Conservation (phyloP, 768 basidiomycete species). For the Mycena indigotica region DNA sequence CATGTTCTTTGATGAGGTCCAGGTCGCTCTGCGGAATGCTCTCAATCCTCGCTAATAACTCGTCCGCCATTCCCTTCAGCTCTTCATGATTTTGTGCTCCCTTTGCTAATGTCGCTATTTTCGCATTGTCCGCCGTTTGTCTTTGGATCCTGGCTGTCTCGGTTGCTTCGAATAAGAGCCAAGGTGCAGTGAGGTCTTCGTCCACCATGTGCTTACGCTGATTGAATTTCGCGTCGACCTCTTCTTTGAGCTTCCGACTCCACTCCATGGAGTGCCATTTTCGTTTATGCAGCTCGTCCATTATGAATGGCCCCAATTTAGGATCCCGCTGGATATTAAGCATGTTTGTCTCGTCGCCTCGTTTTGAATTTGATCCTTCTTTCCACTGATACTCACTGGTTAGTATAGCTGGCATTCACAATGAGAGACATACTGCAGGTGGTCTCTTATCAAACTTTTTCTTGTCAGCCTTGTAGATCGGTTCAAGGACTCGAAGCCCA, state of each 20-base stretch:
- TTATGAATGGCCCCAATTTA: conserved; percentile 38
- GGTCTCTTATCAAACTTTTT: conserved; percentile 25
- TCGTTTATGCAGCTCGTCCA: conserved; percentile 40
- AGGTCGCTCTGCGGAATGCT: conserved; percentile 38
- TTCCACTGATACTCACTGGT: conserved; percentile 34
- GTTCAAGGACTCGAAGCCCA: conserved; percentile 38
- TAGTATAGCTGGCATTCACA: neutral
- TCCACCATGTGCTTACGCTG: conserved; percentile 26
- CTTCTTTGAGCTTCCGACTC: conserved; percentile 8
- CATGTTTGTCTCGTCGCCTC: conserved; percentile 25
- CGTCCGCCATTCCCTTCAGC: conserved; percentile 19
- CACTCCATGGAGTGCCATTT: conserved; percentile 25
- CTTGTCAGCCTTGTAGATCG: conserved; percentile 27
- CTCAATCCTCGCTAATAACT: conserved; percentile 24
- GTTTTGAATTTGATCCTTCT: conserved; percentile 29
- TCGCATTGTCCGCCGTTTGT: neutral
- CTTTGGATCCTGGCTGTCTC: conserved; percentile 4
- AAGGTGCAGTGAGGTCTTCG: conserved; percentile 34
- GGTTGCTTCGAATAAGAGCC: conserved; percentile 19
- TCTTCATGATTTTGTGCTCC: neutral
- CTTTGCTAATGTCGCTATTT: conserved; percentile 6
- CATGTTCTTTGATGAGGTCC: conserved; percentile 42
- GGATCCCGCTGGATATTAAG: conserved; percentile 25
- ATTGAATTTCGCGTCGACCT: conserved; percentile 34
- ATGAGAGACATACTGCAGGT: conserved; percentile 19